Conservation (phyloP, 768 basidiomycete genomes). For the Serendipita sp. region DNA sequence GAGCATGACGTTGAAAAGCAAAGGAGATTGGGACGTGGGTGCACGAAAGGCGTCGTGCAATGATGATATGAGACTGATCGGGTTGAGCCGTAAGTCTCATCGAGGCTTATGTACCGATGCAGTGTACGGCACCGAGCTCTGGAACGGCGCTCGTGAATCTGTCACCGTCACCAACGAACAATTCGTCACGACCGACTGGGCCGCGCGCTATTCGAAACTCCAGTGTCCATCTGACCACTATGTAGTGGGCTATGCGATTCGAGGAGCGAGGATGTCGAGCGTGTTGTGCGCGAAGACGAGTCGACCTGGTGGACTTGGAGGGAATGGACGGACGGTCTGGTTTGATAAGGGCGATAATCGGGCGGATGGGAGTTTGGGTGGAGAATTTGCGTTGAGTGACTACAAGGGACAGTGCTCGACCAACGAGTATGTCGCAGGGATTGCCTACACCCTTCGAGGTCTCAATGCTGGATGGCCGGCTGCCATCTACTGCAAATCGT, state of each 20-base stretch:
- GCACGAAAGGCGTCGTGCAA: conserved; percentile 6
- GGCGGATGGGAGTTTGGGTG: not conserved
- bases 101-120: conserved; percentile 11
- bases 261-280: not conserved
- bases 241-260: conserved; percentile 4
- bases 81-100: not conserved
- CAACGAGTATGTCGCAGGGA: conserved; percentile 9
- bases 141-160: not conserved
- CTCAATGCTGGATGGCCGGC: conserved; percentile 1
- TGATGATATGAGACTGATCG: conserved; percentile 7
- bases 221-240: conserved; percentile 1
- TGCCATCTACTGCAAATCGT: conserved; percentile 6
- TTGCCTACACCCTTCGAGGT: conserved; percentile 1
- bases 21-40: conserved; percentile 8
- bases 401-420: conserved; percentile 8
- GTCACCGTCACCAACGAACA: conserved; percentile 4
- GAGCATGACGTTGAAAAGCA: not conserved
- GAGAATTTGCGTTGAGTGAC: conserved; percentile 1
- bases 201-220: conserved; percentile 5
- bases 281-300: not conserved
- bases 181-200: conserved; percentile 10
- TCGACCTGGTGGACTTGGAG: not conserved
- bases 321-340: conserved; percentile 7
- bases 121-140: not conserved
- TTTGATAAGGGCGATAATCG: conserved; percentile 7